phyloP scores from a whole-genome alignment of 257 asterid genomes.

The Apocynum venetum region DNA sequence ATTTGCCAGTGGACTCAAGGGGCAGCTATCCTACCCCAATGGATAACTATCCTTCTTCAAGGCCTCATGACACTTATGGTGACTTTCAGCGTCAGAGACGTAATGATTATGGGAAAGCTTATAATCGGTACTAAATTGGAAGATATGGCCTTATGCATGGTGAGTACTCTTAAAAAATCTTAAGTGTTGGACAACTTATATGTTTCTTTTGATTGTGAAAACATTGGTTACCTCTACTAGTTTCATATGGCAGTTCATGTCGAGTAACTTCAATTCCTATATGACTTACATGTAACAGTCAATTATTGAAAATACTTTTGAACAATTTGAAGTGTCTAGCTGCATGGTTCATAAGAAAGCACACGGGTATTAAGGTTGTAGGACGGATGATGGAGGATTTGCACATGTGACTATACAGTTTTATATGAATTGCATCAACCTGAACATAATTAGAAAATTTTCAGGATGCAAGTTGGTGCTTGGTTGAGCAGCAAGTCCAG shows the following conservation, averaged over 20 bases:
- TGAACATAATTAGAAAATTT: slow-evolving; percentile 43
- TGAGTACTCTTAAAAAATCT: slow-evolving; percentile 43
- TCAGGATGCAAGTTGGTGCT: slow-evolving; percentile 53
- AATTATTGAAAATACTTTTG: neutral
- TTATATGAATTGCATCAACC: slow-evolving; percentile 27
- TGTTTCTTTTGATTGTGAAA: neutral
- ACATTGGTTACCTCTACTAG: neutral
- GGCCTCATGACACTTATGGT: slow-evolving; percentile 54
- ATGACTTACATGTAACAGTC: neutral
- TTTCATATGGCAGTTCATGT: neutral
- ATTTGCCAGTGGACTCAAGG: slow-evolving; percentile 51
- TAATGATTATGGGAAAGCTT: slow-evolving; percentile 61
- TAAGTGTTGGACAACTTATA: slow-evolving; percentile 4
- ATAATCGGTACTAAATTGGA: slow-evolving; percentile 58
- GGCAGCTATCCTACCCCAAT: slow-evolving; percentile 52
- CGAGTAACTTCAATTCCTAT: neutral
- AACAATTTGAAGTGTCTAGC: slow-evolving; percentile 9
- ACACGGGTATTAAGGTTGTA: slow-evolving; percentile 20
- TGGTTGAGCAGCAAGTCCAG: slow-evolving; percentile 32
- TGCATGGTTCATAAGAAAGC: slow-evolving; percentile 2
- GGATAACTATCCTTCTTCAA: slow-evolving; percentile 63
- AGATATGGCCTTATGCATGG: slow-evolving; percentile 40
- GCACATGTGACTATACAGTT: slow-evolving; percentile 23
- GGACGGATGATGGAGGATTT: slow-evolving; percentile 24
- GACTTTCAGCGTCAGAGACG: slow-evolving; percentile 74